phyloP scores from a whole-genome alignment of 768 basidiomycete species.

The Boletus pseudo-olivaceus region DNA sequence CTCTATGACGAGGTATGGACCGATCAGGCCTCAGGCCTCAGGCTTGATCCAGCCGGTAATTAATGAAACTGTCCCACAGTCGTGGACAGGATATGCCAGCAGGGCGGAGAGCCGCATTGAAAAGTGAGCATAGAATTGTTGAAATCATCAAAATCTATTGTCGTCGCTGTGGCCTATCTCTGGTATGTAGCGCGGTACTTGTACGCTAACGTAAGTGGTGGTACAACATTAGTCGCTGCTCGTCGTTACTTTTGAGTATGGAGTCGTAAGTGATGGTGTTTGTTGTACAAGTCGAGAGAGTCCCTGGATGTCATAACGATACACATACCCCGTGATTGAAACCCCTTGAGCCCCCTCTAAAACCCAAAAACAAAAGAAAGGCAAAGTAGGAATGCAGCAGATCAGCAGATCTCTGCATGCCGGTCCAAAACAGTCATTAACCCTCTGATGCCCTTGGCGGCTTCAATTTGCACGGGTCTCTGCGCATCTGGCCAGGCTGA shows the following conservation, averaged over 20 bases:
- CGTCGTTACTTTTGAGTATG: constrained; percentile 11
- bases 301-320: constrained; percentile 13
- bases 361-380: constrained; percentile 6
- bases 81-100: constrained; percentile 92
- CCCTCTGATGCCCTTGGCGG: constrained; percentile 34
- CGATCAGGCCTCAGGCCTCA: no score
- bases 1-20: constrained; percentile 88
- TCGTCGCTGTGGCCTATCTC: constrained; percentile 6
- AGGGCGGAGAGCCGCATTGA: constrained; percentile 71
- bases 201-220: constrained; percentile 23
- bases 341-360: constrained; percentile 13
- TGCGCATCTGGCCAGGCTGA: constrained; percentile 35
- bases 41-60: constrained; percentile 9
- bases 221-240: constrained; percentile 28
- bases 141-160: constrained; percentile 6
- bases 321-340: constrained; percentile 21
- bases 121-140: constrained; percentile 34
- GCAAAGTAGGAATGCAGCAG: neutral
- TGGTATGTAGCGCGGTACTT: constrained; percentile 8
- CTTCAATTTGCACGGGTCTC: constrained; percentile 33
- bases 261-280: constrained; percentile 11
- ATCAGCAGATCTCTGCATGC: constrained; percentile 26
- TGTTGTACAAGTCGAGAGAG: constrained; percentile 14
- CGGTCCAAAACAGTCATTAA: constrained; percentile 38
- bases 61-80: constrained; percentile 46